Conservation (phyloP, 2,329 filamentous ascomycete species). For the Aspergillus alliaceus region DNA sequence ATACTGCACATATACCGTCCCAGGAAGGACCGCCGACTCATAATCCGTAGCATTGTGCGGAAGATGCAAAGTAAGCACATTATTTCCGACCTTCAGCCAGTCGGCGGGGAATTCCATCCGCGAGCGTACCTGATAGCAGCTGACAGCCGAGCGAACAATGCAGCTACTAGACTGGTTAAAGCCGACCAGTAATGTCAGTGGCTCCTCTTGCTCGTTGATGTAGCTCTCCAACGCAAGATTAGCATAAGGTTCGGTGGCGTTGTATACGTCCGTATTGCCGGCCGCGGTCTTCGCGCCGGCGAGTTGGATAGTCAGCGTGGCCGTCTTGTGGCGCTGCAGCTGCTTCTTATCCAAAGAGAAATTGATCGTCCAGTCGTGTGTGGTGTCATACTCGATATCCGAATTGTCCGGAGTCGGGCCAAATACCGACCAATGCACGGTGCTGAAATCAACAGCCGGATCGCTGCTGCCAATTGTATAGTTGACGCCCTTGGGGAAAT, state of each 20-base stretch:
- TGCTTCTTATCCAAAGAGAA: constrained; percentile 51
- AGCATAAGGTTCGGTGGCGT: constrained; percentile 52
- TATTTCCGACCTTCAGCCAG: constrained; percentile 53
- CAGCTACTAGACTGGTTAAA: constrained; percentile 61
- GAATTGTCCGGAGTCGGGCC: constrained; percentile 44
- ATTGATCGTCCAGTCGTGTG: constrained; percentile 60
- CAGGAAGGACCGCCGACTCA: constrained; percentile 57
- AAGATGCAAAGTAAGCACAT: constrained; percentile 58
- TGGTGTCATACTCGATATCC: constrained; percentile 40
- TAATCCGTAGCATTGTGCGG: constrained; percentile 61
- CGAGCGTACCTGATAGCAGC: constrained; percentile 62
- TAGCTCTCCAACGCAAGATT: constrained; percentile 55
- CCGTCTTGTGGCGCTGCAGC: constrained; percentile 45
- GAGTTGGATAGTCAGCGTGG: constrained; percentile 63
- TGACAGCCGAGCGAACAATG: constrained; percentile 59
- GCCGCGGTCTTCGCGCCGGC: constrained; percentile 63
- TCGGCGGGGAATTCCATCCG: constrained; percentile 59
- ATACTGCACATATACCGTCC: constrained; percentile 63
- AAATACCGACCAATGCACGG: constrained; percentile 66
- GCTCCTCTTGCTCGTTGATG: constrained; percentile 45
- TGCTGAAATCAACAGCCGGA: constrained; percentile 56
- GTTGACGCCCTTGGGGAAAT: constrained; percentile 60
- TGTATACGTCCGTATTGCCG: constrained; percentile 62
- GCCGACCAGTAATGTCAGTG: constrained; percentile 31
- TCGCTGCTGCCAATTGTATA: constrained; percentile 59